Evolutionary conservation across 176 grass and related monocot species (phyloP).

Genomic region (Saccharum spontaneum): DNA sequence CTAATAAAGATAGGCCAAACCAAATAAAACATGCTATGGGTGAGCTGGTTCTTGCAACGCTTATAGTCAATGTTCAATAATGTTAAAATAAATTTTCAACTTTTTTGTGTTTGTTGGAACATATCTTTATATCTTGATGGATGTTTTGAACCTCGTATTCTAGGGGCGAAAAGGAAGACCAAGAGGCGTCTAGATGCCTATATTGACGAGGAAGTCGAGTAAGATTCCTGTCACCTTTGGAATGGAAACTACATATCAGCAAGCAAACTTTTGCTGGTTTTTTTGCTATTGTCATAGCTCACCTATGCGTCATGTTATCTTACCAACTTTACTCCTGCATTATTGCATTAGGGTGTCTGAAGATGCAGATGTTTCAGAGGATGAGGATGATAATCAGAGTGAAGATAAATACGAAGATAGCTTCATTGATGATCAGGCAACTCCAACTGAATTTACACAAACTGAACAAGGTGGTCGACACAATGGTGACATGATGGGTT

Average conservation of each 20-base stretch:
- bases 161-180: conserved; percentile 61
- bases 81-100: not conserved
- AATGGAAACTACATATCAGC: conserved; percentile 13
- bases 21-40: conserved; percentile 38
- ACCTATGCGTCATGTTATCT: not conserved
- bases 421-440: conserved; percentile 77
- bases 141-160: conserved; percentile 19
- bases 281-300: not conserved
- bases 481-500: conserved; percentile 56
- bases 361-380: conserved; percentile 75
- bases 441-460: conserved; percentile 48
- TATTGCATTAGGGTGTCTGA: conserved; percentile 67
- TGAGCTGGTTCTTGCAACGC: conserved; percentile 36
- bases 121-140: conserved; percentile 16
- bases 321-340: conserved; percentile 13
- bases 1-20: conserved; percentile 30
- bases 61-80: not conserved
- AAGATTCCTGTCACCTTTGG: conserved; percentile 35
- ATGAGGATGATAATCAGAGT: conserved; percentile 59
- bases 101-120: not conserved
- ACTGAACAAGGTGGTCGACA: conserved; percentile 41
- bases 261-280: conserved; percentile 10
- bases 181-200: conserved; percentile 41
- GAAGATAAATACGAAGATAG: conserved; percentile 82
- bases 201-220: conserved; percentile 88